Evolutionary conservation across 1,139 yeast genomes (phyloP).

Genomic region (Kurtzmaniella natalensis): DNA sequence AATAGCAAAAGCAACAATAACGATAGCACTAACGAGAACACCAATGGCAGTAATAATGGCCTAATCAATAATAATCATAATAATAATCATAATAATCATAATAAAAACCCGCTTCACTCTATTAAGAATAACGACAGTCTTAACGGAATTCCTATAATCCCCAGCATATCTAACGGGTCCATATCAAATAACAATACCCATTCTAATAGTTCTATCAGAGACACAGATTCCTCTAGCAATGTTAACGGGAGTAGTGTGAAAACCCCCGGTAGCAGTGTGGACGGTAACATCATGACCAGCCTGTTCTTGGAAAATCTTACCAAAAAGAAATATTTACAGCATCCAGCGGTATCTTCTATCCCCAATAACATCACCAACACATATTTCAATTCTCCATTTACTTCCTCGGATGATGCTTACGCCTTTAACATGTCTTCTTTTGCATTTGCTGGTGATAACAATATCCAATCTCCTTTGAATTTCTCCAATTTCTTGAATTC

Average conservation of each 20-base stretch:
- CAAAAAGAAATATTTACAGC: slow-evolving; percentile 17
- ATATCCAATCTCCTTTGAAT: slow-evolving; percentile 1
- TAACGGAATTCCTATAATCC: no score
- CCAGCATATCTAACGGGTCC: not conserved
- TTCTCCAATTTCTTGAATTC: not conserved
- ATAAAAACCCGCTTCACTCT: no score
- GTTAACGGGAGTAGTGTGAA: not conserved
- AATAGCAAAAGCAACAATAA: not conserved
- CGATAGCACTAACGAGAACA: no score
- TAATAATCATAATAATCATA: no score
- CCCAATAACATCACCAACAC: slow-evolving; percentile 34
- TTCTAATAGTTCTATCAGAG: not conserved
- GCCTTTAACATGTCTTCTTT: slow-evolving; percentile 35
- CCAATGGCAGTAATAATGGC: no score
- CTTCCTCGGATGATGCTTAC: slow-evolving; percentile 22
- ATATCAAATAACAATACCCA: not conserved
- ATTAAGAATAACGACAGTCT: no score
- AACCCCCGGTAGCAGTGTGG: no score
- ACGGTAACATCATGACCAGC: no score
- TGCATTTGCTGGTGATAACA: slow-evolving; percentile 20
- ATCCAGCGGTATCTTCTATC: slow-evolving; percentile 26
- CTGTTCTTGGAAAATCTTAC: no score
- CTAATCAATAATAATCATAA: no score
- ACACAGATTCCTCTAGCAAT: no score
- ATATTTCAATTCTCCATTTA: slow-evolving; percentile 27